Base-by-base conservation (phyloP, 1,284 basidiomycete genomes). In the Kwoniella shivajii region DNA sequence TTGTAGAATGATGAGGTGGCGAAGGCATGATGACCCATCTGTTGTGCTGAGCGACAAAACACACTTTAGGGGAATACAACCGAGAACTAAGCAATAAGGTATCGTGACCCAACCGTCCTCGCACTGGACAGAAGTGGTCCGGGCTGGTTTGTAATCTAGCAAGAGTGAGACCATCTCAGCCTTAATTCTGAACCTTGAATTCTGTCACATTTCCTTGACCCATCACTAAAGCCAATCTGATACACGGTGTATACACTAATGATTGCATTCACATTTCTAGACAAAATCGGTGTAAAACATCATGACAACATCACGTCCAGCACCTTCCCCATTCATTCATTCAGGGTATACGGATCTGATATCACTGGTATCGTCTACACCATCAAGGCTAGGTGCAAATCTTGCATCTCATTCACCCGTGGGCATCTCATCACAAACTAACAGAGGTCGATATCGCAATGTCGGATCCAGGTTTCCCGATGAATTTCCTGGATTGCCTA, bases 301-400 rank as follows among this genome's bases (percentile, higher is more conserved):
- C 24, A 58, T 48, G 56, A 56, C 54, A n/a, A 53, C 56, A 22
- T 42, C 59, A 41, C 60, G 57, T 18, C 54, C 50, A 22, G 29
- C 47, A 34, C 38, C 44, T 9, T 33, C 67, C 9, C 56, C 69
- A 37, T 37, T 71, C 2, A 55, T 67, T 26, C 71, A 74, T 55
- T 68, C 66, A 6, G 90, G 90, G 6, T 93, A 92, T 80, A 89
- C 90, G 77, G 89, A 93, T 79, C 82, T 93, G 30, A 81, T 92
- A 86, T 84, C 2, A 84, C 85, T 66, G 85, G 85, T 51, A 83
- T 85, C 39, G 85, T 85, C 57, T 81, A 85, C 56, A 77, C 87
- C 66, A 77, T 86, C 57, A 85, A 85, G 85, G 80, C 80, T 67
- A 65, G 79, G 54, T 59, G 65, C 60, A 60, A 78, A 55, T 63